Conservation (phyloP, 331 rosid genomes). For the Malus hybrid region DNA sequence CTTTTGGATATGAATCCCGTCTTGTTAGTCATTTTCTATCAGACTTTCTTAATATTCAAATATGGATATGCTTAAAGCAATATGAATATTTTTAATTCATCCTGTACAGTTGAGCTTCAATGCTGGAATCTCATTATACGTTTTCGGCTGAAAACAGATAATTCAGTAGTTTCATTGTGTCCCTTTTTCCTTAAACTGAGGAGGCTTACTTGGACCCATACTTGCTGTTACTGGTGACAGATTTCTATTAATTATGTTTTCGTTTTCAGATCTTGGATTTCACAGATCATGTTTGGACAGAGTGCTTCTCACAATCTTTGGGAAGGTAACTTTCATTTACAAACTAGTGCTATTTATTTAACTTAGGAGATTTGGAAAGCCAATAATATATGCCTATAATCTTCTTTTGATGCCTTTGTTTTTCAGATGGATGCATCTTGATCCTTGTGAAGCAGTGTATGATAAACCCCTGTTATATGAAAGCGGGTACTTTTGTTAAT, state of each 20-base stretch:
- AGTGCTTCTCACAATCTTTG: constrained; percentile 67
- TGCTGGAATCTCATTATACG: neutral
- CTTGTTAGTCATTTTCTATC: constrained; percentile 43
- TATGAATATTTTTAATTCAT: neutral
- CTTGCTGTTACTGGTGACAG: neutral
- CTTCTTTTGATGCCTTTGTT: constrained; percentile 22
- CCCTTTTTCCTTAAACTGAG: neutral
- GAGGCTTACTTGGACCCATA: neutral
- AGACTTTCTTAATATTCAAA: neutral
- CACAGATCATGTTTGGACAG: constrained; percentile 94
- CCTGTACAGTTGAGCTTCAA: neutral
- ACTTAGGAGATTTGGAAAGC: neutral
- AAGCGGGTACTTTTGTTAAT: constrained; percentile 54
- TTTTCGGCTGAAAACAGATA: neutral
- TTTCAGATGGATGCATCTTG: constrained; percentile 96
- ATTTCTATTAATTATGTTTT: neutral
- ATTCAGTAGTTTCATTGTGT: neutral
- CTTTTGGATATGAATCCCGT: constrained; percentile 88
- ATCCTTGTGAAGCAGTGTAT: constrained; percentile 83
- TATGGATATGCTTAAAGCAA: neutral
- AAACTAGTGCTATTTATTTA: constrained; percentile 6
- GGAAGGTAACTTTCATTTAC: constrained; percentile 55
- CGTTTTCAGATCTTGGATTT: constrained; percentile 46
- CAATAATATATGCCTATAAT: neutral
- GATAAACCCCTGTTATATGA: constrained; percentile 89